These are phyloP conservation scores for Suhomyces canberraensis DNA, from an alignment of 805 yeast genomes.

Conservation along the genomic window DNA sequence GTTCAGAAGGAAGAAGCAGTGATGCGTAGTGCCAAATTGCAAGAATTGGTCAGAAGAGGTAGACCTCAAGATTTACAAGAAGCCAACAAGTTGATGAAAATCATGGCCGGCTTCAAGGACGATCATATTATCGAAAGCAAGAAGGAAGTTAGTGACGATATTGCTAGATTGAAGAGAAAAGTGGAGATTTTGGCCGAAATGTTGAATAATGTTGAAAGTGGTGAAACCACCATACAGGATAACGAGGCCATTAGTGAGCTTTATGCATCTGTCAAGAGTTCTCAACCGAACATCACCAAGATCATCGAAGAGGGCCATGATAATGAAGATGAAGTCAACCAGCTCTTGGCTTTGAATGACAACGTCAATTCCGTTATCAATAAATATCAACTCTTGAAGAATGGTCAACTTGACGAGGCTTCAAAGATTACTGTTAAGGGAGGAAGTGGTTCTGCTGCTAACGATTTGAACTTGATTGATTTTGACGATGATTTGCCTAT, in stretches of 20 bases:
- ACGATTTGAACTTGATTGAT: constrained; percentile 40
- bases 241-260: constrained; percentile 80
- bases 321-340: constrained; percentile 60
- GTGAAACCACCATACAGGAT: constrained; percentile 38
- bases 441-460: constrained; percentile 21
- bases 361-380: constrained; percentile 64
- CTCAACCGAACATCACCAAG: constrained; percentile 83
- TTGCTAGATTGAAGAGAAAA: constrained; percentile 79
- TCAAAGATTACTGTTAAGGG: constrained; percentile 35
- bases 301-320: constrained; percentile 80
- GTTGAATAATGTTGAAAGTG: constrained; percentile 52
- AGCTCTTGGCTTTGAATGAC: constrained; percentile 69
- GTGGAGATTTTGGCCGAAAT: constrained; percentile 85
- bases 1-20: constrained; percentile 87
- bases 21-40: constrained; percentile 92
- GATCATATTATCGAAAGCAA: constrained; percentile 72
- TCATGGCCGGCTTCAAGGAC: constrained; percentile 96
- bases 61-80: constrained; percentile 93
- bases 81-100: constrained; percentile 94
- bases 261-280: constrained; percentile 70
- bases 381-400: constrained; percentile 62
- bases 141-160: constrained; percentile 77
- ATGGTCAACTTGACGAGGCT: constrained; percentile 49
- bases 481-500: constrained; percentile 42
- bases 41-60: constrained; percentile 92